Evolutionary conservation across 2,329 filamentous ascomycete genomes (phyloP).

Genomic region (Didymella segeticola): DNA sequence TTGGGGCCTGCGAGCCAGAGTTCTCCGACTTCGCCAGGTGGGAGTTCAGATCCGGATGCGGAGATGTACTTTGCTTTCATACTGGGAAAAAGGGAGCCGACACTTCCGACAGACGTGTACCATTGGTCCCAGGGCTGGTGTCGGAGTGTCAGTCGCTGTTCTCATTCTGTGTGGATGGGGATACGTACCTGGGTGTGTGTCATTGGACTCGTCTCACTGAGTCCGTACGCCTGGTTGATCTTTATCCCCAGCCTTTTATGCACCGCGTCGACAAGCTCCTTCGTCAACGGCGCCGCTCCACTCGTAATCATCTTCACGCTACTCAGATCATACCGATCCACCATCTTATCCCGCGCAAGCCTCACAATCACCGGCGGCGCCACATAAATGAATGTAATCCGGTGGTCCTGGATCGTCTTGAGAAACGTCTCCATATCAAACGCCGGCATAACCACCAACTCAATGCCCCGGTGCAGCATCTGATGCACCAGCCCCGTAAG

Average conservation of each 20-base stretch:
- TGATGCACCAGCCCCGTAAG: conserved; percentile 75
- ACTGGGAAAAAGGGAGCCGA: conserved; percentile 79
- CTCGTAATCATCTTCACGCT: conserved; percentile 82
- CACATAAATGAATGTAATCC: conserved; percentile 78
- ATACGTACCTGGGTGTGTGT: conserved; percentile 31
- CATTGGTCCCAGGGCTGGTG: conserved; percentile 36
- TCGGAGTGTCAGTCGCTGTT: not conserved
- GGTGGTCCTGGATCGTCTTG: conserved; percentile 73
- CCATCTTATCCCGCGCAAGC: conserved; percentile 76
- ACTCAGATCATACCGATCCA: conserved; percentile 80
- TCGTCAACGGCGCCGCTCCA: conserved; percentile 81
- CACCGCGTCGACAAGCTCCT: conserved; percentile 77
- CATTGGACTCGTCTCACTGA: conserved; percentile 36
- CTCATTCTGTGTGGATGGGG: too few relatives aligned
- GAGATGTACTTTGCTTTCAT: conserved; percentile 81
- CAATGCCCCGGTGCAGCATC: conserved; percentile 69
- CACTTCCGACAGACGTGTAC: conserved; percentile 65
- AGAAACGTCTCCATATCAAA: conserved; percentile 85
- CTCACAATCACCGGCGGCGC: conserved; percentile 83
- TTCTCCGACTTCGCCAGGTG: conserved; percentile 62
- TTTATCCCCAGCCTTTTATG: conserved; percentile 69
- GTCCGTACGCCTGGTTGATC: conserved; percentile 35
- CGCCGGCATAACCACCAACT: conserved; percentile 73
- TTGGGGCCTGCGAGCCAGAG: conserved; percentile 78
- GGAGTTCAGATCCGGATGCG: conserved; percentile 61